Base-by-base conservation (phyloP, 2,329 filamentous ascomycete genomes). In the Sporothrix mexicana region DNA sequence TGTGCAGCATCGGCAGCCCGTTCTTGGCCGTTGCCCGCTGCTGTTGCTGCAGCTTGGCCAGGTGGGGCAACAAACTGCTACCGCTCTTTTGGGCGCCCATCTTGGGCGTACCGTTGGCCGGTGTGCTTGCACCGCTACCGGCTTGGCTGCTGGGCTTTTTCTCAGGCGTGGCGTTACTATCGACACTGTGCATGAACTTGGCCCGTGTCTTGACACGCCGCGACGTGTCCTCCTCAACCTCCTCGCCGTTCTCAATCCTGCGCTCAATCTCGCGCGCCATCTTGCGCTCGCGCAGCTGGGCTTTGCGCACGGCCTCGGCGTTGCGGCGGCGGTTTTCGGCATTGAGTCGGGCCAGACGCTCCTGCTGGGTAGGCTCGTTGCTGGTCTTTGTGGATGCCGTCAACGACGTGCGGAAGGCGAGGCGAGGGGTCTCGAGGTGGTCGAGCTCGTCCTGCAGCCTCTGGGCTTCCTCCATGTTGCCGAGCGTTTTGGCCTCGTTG, bases 281-380 rank as follows among this genome's bases (percentile, higher is more conserved):
- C 68, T 88, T 88, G 77, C 91, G 88, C 83, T 99, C 96, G 77
- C 92, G 91, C 72, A 97, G 86, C 79, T 98, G 93, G 0, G 95
- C 95, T 80, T 93, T 93, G 74, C 95, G 93, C n/a, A 98, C 92
- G 66, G 93, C 91, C 79, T 97, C 93, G n/a, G 89, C 88, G 79
- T 98, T 98, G 77, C 91, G 88, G 73, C 91, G 90, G 74, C 95
- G 91, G 81, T 97, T 98, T 79, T 92, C 90, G 41, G 89, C 86
- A 82, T 99, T 99, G 76, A 97, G 86, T 78, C 92, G 88, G 0
- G 93, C 93, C 30, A 98, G 87, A 41, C 93, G 91, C 76, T 97
- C 93, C 80, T 95, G 93, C 80, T 97, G 92, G 12, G 85, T 85
- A 47, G 87, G 57, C 45, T 55, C 64, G 3, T 41, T 57, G 55